Evolutionary conservation across 768 basidiomycete species (phyloP).

Genomic region (Psilocybe subaeruginosa): DNA sequence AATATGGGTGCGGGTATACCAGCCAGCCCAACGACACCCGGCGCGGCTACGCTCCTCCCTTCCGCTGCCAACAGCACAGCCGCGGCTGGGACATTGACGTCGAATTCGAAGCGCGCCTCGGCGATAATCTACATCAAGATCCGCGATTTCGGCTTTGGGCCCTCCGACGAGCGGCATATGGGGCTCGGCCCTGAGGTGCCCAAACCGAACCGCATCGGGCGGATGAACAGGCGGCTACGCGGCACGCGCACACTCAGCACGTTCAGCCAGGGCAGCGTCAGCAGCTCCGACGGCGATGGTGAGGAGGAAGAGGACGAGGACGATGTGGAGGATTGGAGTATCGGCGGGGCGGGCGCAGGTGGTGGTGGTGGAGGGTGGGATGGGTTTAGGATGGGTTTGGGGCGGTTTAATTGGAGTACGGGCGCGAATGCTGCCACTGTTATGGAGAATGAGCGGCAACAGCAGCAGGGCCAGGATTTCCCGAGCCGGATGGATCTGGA

Average conservation of each 20-base stretch:
- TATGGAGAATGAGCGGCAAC: slow-evolving; percentile 11
- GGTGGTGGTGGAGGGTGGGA: slow-evolving; percentile 30
- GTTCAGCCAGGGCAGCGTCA: slow-evolving; percentile 21
- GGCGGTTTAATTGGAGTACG: slow-evolving; percentile 17
- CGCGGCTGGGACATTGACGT: not conserved
- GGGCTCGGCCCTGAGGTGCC: slow-evolving; percentile 45
- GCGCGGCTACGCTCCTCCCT: not conserved
- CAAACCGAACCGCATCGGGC: slow-evolving; percentile 37
- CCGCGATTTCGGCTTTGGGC: slow-evolving; percentile 44
- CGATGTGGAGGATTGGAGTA: slow-evolving; percentile 23
- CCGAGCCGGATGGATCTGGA: slow-evolving; percentile 46
- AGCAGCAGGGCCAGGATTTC: slow-evolving; percentile 30
- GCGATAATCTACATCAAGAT: slow-evolving; percentile 34
- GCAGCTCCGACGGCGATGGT: slow-evolving; percentile 27
- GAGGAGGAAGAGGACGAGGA: slow-evolving; percentile 22
- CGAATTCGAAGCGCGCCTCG: slow-evolving; percentile 3
- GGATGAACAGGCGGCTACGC: slow-evolving; percentile 34
- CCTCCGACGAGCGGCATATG: slow-evolving; percentile 37
- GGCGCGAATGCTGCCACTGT: slow-evolving; percentile 10
- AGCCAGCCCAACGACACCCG: slow-evolving; percentile 6
- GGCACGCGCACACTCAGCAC: slow-evolving; percentile 15
- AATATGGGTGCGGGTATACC: not conserved
- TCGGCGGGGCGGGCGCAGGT: slow-evolving; percentile 30
- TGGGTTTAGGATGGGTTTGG: slow-evolving; percentile 29
- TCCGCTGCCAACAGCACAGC: too few relatives aligned